A percentile compares a stretch with the other conserved stretches of the same genome.
phyloP scores from a whole-genome alignment of 305 asterid genomes.

The Galium porrigens region DNA sequence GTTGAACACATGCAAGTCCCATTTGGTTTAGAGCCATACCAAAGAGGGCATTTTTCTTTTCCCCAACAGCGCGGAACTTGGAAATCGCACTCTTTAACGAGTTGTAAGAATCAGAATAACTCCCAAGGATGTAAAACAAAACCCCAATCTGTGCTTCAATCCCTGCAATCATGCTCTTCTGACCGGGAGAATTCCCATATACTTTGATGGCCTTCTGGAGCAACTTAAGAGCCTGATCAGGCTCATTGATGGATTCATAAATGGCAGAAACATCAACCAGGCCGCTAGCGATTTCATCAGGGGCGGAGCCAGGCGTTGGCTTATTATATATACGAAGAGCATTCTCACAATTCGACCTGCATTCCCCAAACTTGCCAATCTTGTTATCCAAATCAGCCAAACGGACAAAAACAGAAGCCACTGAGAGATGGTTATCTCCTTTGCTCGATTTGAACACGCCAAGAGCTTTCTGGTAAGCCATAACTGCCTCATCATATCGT shows the following conservation, averaged over 20 bases:
- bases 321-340: conserved; percentile 56
- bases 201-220: conserved; percentile 55
- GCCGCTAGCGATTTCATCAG: conserved; percentile 80
- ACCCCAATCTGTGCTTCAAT: conserved; percentile 95
- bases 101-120: conserved; percentile 46
- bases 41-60: conserved; percentile 61
- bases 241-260: conserved; percentile 58
- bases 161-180: conserved; percentile 60
- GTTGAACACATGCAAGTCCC: conserved; percentile 81
- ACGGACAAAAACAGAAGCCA: conserved; percentile 66
- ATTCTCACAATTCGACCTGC: conserved; percentile 60
- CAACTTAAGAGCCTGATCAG: conserved; percentile 48
- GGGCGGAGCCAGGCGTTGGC: conserved; percentile 36
- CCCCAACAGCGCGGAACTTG: conserved; percentile 50
- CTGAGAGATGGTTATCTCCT: conserved; percentile 64
- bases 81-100: conserved; percentile 43
- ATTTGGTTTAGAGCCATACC: conserved; percentile 76
- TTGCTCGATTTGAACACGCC: conserved; percentile 41
- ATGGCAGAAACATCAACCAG: conserved; percentile 70
- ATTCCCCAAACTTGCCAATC: conserved; percentile 64
- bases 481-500: conserved; percentile 65
- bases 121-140: conserved; percentile 57
- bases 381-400: conserved; percentile 71
- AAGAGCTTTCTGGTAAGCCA: conserved; percentile 66
- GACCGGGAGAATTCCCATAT: conserved; percentile 56